Evolutionary conservation across 2,329 filamentous ascomycete genomes (phyloP).

Genomic region (Fusarium heterosporum): DNA sequence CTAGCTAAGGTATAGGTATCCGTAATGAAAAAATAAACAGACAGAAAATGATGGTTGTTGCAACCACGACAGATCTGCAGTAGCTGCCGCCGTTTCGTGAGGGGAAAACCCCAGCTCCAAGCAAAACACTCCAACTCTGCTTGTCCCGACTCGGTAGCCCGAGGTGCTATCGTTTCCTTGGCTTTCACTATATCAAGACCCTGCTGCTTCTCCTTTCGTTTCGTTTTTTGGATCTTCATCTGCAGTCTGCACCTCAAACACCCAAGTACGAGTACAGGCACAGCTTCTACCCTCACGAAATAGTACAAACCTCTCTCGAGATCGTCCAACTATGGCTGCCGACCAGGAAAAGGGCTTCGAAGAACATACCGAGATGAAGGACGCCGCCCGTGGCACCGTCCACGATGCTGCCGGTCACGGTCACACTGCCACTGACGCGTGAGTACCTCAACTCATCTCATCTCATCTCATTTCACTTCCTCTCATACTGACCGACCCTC

Average conservation of each 20-base stretch:
- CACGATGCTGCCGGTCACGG: slow-evolving; percentile 42
- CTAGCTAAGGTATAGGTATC: too few species aligned
- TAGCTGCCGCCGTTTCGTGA: slow-evolving; percentile 25
- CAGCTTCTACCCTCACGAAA: background rate
- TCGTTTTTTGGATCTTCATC: slow-evolving; percentile 15
- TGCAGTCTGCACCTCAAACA: background rate
- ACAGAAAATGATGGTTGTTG: background rate
- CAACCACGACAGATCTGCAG: slow-evolving; percentile 8
- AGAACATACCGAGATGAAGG: slow-evolving; percentile 40
- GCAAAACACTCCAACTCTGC: slow-evolving; percentile 12
- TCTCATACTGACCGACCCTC: slow-evolving; percentile 4
- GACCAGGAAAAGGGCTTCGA: slow-evolving; percentile 43
- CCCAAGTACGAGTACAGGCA: background rate
- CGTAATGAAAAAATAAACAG: background rate
- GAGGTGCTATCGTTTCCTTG: slow-evolving; percentile 37
- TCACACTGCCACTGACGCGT: slow-evolving; percentile 43
- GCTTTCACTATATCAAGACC: slow-evolving; percentile 36
- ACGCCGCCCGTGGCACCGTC: slow-evolving; percentile 22
- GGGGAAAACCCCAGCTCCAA: slow-evolving; percentile 31
- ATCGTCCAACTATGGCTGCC: slow-evolving; percentile 24
- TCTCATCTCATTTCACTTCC: background rate
- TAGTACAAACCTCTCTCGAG: background rate
- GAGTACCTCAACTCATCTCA: slow-evolving; percentile 13
- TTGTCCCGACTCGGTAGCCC: slow-evolving; percentile 42
- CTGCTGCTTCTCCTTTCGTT: slow-evolving; percentile 14